Conservation (phyloP, 2,329 filamentous ascomycete genomes). For the Meredithiella fracta region DNA sequence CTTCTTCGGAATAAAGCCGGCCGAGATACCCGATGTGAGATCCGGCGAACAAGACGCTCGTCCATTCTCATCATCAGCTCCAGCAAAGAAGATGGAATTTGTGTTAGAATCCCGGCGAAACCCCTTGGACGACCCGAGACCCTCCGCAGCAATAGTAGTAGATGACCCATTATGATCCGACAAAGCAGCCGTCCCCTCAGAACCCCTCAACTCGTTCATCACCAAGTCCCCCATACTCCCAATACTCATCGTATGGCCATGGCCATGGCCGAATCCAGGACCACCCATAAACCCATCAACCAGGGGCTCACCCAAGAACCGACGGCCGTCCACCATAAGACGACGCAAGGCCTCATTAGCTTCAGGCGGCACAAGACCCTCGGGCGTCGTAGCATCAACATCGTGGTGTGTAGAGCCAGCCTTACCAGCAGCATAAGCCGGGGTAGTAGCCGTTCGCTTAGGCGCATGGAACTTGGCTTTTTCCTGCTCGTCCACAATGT, state of each 20-base stretch:
- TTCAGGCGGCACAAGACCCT: constrained; percentile 23
- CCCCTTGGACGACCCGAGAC: neutral
- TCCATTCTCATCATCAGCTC: constrained; percentile 19
- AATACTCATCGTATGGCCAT: constrained; percentile 10
- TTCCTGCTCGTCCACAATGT: constrained; percentile 88
- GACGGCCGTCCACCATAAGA: constrained; percentile 67
- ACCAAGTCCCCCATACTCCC: constrained; percentile 10
- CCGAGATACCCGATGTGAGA: constrained; percentile 58
- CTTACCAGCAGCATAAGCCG: constrained; percentile 12
- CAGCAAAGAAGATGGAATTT: constrained; percentile 10
- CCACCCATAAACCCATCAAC: neutral
- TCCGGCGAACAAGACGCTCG: constrained; percentile 27
- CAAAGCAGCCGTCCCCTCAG: neutral
- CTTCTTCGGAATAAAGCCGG: constrained; percentile 80
- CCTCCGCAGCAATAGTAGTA: neutral
- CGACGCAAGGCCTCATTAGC: constrained; percentile 76
- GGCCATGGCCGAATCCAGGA: neutral
- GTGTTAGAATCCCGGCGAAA: constrained; percentile 10
- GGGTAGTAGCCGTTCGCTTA: constrained; percentile 9
- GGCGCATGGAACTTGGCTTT: constrained; percentile 39
- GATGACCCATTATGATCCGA: neutral
- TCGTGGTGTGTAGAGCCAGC: neutral
- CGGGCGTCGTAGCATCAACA: neutral
- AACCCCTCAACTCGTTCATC: neutral
- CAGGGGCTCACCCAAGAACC: constrained; percentile 47